Base-by-base conservation (phyloP, 352 stramenopile species). In the Lagenidium giganteum region DNA sequence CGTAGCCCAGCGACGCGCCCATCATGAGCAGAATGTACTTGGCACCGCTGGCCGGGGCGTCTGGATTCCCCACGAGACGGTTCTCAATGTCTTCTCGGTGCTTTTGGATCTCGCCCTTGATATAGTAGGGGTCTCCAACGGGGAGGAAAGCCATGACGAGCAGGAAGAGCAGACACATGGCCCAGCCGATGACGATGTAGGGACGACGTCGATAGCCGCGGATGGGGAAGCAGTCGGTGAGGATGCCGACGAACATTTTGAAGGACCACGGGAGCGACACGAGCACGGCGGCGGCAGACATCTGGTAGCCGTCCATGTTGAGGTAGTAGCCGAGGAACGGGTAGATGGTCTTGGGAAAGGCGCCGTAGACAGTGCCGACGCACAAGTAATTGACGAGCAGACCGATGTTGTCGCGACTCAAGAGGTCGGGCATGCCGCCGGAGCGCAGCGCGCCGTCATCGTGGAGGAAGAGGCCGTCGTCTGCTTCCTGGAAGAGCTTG, bases 1-100 rank as follows among this genome's bases (percentile, higher is more conserved):
- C 67, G 42, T 80, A 81, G 12, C 67, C 67, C 14, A 76, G n/a
- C 24, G 66, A 68, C 1, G 71, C 63, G 20, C 70, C 21, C 26
- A 77, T 65, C 49, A 84, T 64, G 31, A 64, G 42, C 25, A 67
- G 16, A n/a, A 64, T 52, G 47, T 59, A 71, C 38, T 60, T 54
- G 35, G 42, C 47, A 12, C 57, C 57, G 11, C 33, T 47, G 18
- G 22, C 38, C 0, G 40, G 32, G 2, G 54, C 54, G 35, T 55
- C 12, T 18, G 17, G n/a, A 38, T 61, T 67, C 17, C 23, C 28
- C 5, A 44, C 14, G 29, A 33, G 8, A 16, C 37, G 26, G 3
- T 21, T 26, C 13, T 40, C 31, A 18, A 47, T 54, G 35, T 54
- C 29, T 14, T 45, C 33, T 25, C 27, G 18, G 32, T 54, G 49